Percentiles rank a stretch among this genome's conserved stretches.
Conservation (phyloP, 352 stramenopile genomes). For the Pythium aquatile region DNA sequence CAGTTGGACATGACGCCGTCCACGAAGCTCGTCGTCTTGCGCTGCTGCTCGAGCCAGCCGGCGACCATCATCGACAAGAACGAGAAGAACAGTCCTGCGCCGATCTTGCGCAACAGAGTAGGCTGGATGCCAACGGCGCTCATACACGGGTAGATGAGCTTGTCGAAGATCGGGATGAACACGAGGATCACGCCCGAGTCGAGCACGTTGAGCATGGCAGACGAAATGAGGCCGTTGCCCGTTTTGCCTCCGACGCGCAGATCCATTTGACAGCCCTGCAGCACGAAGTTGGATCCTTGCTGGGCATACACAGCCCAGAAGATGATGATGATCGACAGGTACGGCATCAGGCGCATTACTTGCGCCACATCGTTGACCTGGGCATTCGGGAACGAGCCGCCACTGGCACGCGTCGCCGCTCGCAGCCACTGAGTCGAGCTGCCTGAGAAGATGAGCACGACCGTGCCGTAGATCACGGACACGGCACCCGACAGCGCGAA, state of each 20-base stretch:
- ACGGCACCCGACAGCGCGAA: constrained; percentile 55
- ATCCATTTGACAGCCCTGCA: constrained; percentile 77
- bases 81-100: constrained; percentile 77
- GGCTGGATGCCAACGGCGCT: constrained; percentile 62
- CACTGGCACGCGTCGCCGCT: constrained; percentile 43
- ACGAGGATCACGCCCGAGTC: constrained; percentile 90
- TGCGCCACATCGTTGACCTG: constrained; percentile 76
- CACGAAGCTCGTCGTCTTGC: constrained; percentile 50
- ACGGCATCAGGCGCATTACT: constrained; percentile 75
- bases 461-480: constrained; percentile 64
- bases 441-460: constrained; percentile 73
- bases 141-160: constrained; percentile 76
- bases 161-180: constrained; percentile 90
- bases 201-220: constrained; percentile 86
- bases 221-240: constrained; percentile 69
- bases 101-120: constrained; percentile 87
- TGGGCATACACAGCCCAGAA: constrained; percentile 86
- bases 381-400: constrained; percentile 50
- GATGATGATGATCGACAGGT: constrained; percentile 77
- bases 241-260: constrained; percentile 40
- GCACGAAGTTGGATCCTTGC: constrained; percentile 80
- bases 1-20: constrained; percentile 70
- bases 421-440: constrained; percentile 62
- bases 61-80: constrained; percentile 74
- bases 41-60: constrained; percentile 65